A percentile compares a stretch with the other conserved stretches of the same genome.
These are phyloP conservation scores for Neurospora tetrasperma DNA, from an alignment of 495 filamentous ascomycete genomes.

Conservation along the genomic window DNA sequence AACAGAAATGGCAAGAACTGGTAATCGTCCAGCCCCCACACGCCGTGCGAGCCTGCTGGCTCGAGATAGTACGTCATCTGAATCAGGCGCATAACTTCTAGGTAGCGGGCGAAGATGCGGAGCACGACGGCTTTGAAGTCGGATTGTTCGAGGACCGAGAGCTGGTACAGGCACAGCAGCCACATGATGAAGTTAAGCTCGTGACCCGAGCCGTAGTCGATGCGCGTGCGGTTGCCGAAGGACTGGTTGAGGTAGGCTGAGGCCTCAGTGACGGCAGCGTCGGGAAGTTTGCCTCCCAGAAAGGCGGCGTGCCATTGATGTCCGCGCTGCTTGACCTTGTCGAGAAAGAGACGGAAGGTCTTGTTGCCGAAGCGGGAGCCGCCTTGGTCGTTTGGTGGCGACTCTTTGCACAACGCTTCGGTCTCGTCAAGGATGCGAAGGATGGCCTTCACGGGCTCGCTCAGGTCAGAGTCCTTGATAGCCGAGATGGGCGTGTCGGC, in stretches of 20 bases:
- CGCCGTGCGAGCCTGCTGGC: constrained; percentile 87
- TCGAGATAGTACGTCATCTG: constrained; percentile 92
- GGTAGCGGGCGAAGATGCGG: constrained; percentile 68
- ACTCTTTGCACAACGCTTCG: constrained; percentile 47
- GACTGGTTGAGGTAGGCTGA: constrained; percentile 72
- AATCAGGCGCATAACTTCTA: constrained; percentile 66
- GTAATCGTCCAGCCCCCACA: constrained; percentile 98
- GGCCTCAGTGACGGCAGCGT: constrained; percentile 54
- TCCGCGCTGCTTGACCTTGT: constrained; percentile 49
- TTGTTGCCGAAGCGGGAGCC: constrained; percentile 93
- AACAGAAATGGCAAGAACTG: constrained; percentile 95
- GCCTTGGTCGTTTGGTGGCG: constrained; percentile 73
- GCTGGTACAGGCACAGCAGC: constrained; percentile 80
- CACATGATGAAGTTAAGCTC: constrained; percentile 95
- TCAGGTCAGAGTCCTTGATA: constrained; percentile 41
- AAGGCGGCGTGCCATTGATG: constrained; percentile 50
- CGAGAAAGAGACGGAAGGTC: constrained; percentile 73
- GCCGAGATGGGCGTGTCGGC: constrained; percentile 64
- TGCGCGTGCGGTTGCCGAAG: constrained; percentile 76
- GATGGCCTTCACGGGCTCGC: constrained; percentile 51
- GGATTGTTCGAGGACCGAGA: constrained; percentile 48
- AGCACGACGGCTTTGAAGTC: constrained; percentile 69
- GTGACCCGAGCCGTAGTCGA: constrained; percentile 96
- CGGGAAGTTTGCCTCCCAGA: constrained; percentile 15
- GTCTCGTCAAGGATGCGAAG: constrained; percentile 60